Evolutionary conservation across 73 alveolate genomes (phyloP), one percentile per base, ranked within the genome.

Genomic region (Halteria grandinella): DNA sequence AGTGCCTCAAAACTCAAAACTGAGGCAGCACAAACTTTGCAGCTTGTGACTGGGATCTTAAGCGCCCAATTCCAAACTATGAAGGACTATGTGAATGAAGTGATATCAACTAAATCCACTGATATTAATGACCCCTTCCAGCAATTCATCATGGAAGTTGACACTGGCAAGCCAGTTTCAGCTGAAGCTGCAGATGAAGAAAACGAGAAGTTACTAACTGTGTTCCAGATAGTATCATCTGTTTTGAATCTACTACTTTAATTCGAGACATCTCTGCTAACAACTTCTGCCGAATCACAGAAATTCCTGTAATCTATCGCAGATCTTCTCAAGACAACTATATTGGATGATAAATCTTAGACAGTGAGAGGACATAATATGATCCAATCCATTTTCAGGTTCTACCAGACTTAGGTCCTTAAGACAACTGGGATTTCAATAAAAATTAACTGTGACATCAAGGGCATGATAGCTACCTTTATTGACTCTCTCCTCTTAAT

Each of bases 131-230:
- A 60, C 24, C 77, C 80, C 20, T 66, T 66, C 34, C 8, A 66
- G 24, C 55, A 66, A 10, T 66, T 66, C 52, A 12, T 66, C 17
- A 66, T 44, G 64, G 80, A 47, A 4, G 15, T 24, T 5, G 80
- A 41, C 15, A 45, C 15, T 24, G 25, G 23, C 23, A 17, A 50
- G 12, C n/a, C 4, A 12, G 29, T 40, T 24, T 43, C 37, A 34
- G 6, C 37, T 3, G 21, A 60, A 14, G 23, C 14, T 10, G 69
- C 23, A 10, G 7, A 6, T 8, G 8, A 8, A 48, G 11, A 53
- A 36, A 60, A 34, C 43, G 14, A 60, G 27, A 59, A 60, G n/a
- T 60, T 60, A 8, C 24, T 31, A 8, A 49, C 60, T 17, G 5
- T 21, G 23, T 39, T 60, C 36, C 27, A 60, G 43, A 60, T 60